Evolutionary conservation across 345 rosid genomes (phyloP).

Genomic region (Eucalyptus regnans): DNA sequence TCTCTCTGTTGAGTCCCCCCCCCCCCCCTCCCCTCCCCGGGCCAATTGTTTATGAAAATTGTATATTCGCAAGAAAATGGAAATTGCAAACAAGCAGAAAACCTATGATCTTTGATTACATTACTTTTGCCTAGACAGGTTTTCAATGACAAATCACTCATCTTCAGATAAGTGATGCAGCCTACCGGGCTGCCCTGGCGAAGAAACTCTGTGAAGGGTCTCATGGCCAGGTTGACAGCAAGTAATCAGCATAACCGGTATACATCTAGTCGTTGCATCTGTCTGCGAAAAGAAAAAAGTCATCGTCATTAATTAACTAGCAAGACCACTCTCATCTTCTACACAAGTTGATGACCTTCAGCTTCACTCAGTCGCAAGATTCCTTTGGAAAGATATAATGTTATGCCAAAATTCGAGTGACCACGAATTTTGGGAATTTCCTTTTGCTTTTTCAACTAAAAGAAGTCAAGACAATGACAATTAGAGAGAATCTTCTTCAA

Average conservation of each 20-base stretch:
- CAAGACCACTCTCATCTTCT: neutral
- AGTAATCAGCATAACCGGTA: constrained; percentile 30
- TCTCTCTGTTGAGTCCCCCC: neutral
- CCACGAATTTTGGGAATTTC: neutral
- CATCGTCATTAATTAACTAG: neutral
- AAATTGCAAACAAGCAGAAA: neutral
- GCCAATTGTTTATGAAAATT: neutral
- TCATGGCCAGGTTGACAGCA: constrained; percentile 25
- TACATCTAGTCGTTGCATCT: constrained; percentile 27
- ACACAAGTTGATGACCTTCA: neutral
- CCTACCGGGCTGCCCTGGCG: constrained; percentile 20
- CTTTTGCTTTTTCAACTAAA: neutral
- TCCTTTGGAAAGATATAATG: neutral
- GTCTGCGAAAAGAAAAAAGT: constrained; percentile 12
- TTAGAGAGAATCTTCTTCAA: neutral
- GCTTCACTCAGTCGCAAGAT: neutral
- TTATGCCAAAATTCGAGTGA: neutral
- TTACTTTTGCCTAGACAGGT: constrained; percentile 46
- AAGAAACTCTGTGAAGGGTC: constrained; percentile 20
- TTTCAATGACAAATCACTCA: constrained; percentile 23
- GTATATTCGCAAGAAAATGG: neutral
- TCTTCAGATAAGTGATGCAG: constrained; percentile 25
- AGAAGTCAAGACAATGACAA: neutral
- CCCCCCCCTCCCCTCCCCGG: rapidly evolving
- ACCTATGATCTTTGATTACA: neutral